A percentile compares a stretch with the other conserved stretches of the same genome.
phyloP scores from a whole-genome alignment of 1,284 basidiomycete species.

The Rhodotorula sp. region DNA sequence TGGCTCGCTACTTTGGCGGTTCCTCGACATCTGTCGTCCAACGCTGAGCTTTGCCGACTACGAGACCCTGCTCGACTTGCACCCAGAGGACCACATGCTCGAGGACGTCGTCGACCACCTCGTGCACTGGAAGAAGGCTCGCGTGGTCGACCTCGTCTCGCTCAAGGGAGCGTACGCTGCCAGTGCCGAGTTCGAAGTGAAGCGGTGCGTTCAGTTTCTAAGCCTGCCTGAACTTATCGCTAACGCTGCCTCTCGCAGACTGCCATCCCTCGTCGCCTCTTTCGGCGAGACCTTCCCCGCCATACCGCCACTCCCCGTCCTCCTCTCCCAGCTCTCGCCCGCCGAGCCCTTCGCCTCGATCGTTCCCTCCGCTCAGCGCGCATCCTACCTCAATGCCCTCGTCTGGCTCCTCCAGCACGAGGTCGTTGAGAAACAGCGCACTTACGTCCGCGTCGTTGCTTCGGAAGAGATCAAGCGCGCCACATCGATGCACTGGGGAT shows the following conservation, averaged over 20 bases:
- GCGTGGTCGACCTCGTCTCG: conserved; percentile 79
- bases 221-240: background rate
- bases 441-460: conserved; percentile 78
- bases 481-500: conserved; percentile 46
- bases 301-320: conserved; percentile 67
- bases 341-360: conserved; percentile 66
- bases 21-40: conserved; percentile 53
- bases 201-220: conserved; percentile 19
- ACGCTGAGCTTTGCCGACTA: conserved; percentile 47
- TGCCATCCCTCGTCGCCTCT: conserved; percentile 48
- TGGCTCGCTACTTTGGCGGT: conserved; percentile 50
- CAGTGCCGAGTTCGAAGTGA: conserved; percentile 42
- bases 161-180: conserved; percentile 76
- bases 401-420: conserved; percentile 87
- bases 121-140: conserved; percentile 82
- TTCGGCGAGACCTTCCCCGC: conserved; percentile 69
- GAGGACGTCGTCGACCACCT: conserved; percentile 52
- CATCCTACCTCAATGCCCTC: conserved; percentile 76
- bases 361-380: conserved; percentile 62
- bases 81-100: conserved; percentile 30
- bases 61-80: conserved; percentile 42
- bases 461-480: conserved; percentile 67
- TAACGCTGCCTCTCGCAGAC: background rate
- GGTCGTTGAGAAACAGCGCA: conserved; percentile 78
- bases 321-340: conserved; percentile 69